These are phyloP conservation scores for Balamuthia mandrillaris DNA, from an alignment of 208 protist genomes.

Conservation along the genomic window DNA sequence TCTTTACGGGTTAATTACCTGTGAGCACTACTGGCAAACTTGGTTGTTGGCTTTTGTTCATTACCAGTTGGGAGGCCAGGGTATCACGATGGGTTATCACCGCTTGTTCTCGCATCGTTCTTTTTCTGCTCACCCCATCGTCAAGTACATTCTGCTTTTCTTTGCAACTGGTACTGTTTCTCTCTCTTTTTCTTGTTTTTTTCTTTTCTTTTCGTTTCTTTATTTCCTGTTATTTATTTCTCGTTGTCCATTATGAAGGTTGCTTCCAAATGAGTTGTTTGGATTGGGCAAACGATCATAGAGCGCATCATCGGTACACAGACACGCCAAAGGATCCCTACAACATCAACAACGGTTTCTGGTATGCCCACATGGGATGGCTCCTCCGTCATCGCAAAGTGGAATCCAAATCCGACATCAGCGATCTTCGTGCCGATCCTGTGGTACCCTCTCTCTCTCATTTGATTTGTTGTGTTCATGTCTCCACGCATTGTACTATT, in stretches of 20 bases:
- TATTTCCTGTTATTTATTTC: no score
- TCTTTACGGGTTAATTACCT: slow-evolving; percentile 40
- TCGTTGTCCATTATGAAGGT: no score
- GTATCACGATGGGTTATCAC: slow-evolving; percentile 72
- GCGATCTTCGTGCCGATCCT: slow-evolving; percentile 63
- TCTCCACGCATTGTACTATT: background rate
- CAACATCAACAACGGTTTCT: slow-evolving; percentile 44
- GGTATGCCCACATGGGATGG: slow-evolving; percentile 68
- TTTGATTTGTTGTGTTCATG: background rate
- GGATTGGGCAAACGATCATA: slow-evolving; percentile 64
- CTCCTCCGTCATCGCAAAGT: slow-evolving; percentile 56
- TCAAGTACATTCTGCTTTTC: slow-evolving; percentile 36
- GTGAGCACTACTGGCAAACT: slow-evolving; percentile 31
- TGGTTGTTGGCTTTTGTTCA: slow-evolving; percentile 35
- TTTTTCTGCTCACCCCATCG: slow-evolving; percentile 50
- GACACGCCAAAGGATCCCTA: slow-evolving; percentile 67
- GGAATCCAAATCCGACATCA: slow-evolving; percentile 50
- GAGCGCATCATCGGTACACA: slow-evolving; percentile 69
- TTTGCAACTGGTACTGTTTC: slow-evolving; percentile 7
- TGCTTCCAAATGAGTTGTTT: slow-evolving; percentile 43
- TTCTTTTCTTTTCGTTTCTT: no score
- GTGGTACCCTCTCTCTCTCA: slow-evolving; percentile 37
- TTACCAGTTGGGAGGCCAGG: slow-evolving; percentile 55
- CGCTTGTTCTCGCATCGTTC: slow-evolving; percentile 63
- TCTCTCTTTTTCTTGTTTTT: slow-evolving; percentile 34